These are phyloP conservation scores for Colletotrichum tropicale DNA, from an alignment of 2,329 filamentous ascomycete species.

Conservation along the genomic window DNA sequence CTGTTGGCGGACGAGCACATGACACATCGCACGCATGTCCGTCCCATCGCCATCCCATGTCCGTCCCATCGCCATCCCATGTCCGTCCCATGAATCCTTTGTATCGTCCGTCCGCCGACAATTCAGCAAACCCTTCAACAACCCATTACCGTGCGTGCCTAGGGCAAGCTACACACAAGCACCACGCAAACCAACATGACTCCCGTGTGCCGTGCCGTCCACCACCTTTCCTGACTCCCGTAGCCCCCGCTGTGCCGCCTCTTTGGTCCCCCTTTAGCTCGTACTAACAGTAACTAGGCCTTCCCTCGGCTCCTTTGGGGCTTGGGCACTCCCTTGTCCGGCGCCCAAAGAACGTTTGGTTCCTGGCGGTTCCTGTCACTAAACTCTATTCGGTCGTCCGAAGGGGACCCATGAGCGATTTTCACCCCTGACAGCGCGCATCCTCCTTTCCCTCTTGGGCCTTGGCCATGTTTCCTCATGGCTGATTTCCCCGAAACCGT, in stretches of 20 bases:
- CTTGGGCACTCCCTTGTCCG: background rate
- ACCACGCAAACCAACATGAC: background rate
- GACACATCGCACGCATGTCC: background rate
- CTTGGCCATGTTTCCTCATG: constrained; percentile 9
- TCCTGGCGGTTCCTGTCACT: constrained; percentile 15
- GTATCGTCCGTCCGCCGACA: background rate
- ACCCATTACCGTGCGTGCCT: background rate
- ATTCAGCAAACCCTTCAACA: background rate
- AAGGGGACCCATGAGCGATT: constrained; percentile 13
- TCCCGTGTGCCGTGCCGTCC: background rate
- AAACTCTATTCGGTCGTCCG: constrained; percentile 5
- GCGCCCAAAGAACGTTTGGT: constrained; percentile 12
- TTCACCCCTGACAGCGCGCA: constrained; percentile 8
- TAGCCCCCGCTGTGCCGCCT: background rate
- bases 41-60: background rate
- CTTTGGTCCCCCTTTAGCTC: background rate
- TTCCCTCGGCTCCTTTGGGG: background rate
- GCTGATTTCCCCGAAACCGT: background rate
- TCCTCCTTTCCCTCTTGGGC: constrained; percentile 2
- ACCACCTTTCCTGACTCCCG: background rate
- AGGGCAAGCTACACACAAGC: background rate
- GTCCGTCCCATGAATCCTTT: background rate
- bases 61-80: background rate
- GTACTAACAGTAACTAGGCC: background rate
- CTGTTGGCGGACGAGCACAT: background rate